A percentile compares a stretch with the other conserved stretches of the same genome.
Evolutionary conservation across 2,329 filamentous ascomycete species (phyloP).

Genomic region (Beauveria scarabaeidicola): DNA sequence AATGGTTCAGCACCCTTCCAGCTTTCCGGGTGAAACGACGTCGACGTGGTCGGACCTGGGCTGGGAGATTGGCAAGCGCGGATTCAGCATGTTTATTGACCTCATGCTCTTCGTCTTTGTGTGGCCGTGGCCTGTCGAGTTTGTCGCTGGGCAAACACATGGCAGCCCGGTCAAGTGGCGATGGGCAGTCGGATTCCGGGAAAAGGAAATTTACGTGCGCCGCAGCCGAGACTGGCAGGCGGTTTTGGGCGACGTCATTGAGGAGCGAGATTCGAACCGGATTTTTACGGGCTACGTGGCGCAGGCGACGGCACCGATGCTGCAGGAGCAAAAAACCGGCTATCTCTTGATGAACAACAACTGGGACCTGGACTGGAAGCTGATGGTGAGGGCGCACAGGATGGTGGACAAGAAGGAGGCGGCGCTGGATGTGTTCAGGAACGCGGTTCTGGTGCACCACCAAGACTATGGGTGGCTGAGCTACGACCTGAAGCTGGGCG

Average conservation of each 20-base stretch:
- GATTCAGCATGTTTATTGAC: constrained; percentile 63
- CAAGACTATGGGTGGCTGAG: constrained; percentile 58
- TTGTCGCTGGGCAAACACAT: constrained; percentile 51
- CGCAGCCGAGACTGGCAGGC: constrained; percentile 66
- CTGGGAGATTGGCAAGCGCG: constrained; percentile 50
- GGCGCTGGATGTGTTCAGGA: constrained; percentile 59
- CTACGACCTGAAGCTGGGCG: constrained; percentile 50
- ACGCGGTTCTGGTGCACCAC: constrained; percentile 60
- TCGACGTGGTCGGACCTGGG: constrained; percentile 49
- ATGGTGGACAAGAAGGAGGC: constrained; percentile 57
- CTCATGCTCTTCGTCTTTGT: constrained; percentile 60
- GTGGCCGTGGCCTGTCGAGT: constrained; percentile 65
- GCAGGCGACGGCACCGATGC: constrained; percentile 58
- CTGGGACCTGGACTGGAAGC: constrained; percentile 81
- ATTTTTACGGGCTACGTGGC: constrained; percentile 55
- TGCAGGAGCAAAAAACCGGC: constrained; percentile 70
- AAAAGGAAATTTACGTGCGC: constrained; percentile 72
- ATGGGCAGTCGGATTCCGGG: constrained; percentile 63
- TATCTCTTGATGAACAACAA: constrained; percentile 77
- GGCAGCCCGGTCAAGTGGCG: constrained; percentile 66
- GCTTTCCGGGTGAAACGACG: constrained; percentile 51
- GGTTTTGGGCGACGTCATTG: constrained; percentile 46
- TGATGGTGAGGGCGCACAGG: constrained; percentile 66
- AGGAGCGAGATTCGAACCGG: constrained; percentile 41
- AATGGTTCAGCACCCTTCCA: constrained; percentile 57